phyloP scores from a whole-genome alignment of 495 filamentous ascomycete species.

The Cladorrhinum samala region DNA sequence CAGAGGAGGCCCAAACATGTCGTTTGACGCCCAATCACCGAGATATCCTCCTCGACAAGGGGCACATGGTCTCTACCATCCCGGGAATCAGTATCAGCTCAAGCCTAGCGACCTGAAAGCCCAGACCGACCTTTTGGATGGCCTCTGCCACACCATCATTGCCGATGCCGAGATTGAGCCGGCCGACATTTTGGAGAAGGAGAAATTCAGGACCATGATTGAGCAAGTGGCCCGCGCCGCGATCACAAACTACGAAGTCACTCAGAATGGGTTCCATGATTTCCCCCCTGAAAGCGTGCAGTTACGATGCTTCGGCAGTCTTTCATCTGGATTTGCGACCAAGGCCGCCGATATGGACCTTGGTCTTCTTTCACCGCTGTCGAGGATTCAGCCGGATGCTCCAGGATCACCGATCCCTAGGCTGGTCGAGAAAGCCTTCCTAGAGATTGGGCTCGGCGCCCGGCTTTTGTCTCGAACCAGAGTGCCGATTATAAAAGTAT shows the following conservation, averaged over 20 bases:
- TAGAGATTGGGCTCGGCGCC: constrained; percentile 62
- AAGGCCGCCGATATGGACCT: constrained; percentile 72
- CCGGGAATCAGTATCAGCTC: constrained; percentile 11
- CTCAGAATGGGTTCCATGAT: constrained; percentile 18
- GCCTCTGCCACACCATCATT: constrained; percentile 36
- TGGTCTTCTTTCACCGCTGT: constrained; percentile 55
- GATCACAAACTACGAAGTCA: constrained; percentile 44
- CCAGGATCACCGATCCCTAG: constrained; percentile 53
- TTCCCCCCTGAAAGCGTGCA: constrained; percentile 49
- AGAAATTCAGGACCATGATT: constrained; percentile 52
- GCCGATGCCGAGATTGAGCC: constrained; percentile 41
- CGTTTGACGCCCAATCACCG: constrained; percentile 13
- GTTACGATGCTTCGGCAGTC: constrained; percentile 65
- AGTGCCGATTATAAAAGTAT: constrained; percentile 78
- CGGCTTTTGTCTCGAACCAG: constrained; percentile 64
- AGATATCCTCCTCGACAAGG: constrained; percentile 8
- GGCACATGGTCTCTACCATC: constrained; percentile 10
- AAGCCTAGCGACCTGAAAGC: constrained; percentile 33
- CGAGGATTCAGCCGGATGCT: constrained; percentile 41
- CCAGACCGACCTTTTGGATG: constrained; percentile 42
- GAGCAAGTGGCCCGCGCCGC: constrained; percentile 50
- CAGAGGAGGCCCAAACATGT: neutral
- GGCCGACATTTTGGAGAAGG: constrained; percentile 55
- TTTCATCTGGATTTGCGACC: constrained; percentile 66
- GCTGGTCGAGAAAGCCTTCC: constrained; percentile 60